Percentiles rank a stretch among this genome's conserved stretches.
phyloP scores from a whole-genome alignment of 371 early-diverging fungal genomes.

The Rhizopus stolonifer region DNA sequence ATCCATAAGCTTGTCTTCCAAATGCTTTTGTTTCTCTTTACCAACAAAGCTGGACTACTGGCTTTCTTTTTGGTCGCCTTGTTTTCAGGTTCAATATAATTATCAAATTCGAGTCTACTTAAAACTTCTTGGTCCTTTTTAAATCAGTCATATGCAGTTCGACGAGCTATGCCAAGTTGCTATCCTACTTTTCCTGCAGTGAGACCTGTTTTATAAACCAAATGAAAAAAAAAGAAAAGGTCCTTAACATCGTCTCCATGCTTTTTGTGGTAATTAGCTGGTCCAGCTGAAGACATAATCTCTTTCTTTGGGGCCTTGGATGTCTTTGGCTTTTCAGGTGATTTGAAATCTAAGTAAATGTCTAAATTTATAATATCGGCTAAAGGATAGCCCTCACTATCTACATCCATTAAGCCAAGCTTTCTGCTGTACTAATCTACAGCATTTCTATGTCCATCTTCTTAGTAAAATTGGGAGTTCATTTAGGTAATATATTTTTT shows the following conservation, averaged over 20 bases:
- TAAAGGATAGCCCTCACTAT: slow-evolving; percentile 1
- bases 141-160: slow-evolving; percentile 11
- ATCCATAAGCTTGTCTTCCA: no score
- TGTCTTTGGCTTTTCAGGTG: slow-evolving; percentile 3
- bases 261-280: no score
- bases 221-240: slow-evolving; percentile 4
- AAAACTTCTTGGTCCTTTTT: slow-evolving; percentile 9
- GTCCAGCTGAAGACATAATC: not conserved
- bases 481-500: not conserved
- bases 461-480: slow-evolving; percentile 3
- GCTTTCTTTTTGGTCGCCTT: no score
- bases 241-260: slow-evolving; percentile 5
- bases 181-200: slow-evolving; percentile 10
- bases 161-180: slow-evolving; percentile 3
- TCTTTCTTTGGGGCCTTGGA: not conserved
- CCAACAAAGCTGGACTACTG: no score
- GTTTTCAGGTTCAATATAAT: no score
- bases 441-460: slow-evolving; percentile 8
- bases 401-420: slow-evolving; percentile 8
- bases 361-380: not conserved
- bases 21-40: no score
- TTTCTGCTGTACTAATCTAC: slow-evolving; percentile 6
- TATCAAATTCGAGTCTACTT: no score
- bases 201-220: slow-evolving; percentile 6
- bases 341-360: slow-evolving; percentile 4